Evolutionary conservation across 768 basidiomycete species (phyloP), one percentile per base, ranked within the genome.

Genomic region (Hydnum rufescens): DNA sequence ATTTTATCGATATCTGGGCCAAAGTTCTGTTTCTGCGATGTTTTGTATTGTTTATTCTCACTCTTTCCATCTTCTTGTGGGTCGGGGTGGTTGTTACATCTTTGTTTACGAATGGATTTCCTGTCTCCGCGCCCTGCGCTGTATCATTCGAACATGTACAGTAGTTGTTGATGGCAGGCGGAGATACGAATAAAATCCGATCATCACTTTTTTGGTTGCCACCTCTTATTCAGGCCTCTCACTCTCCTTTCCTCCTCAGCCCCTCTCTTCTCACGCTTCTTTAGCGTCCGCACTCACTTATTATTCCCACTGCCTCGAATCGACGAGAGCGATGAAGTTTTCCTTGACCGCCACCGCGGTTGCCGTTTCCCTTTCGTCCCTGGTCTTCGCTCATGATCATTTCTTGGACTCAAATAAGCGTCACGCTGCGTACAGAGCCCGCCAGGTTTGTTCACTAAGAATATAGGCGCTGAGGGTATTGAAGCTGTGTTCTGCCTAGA

Each of bases 151-250:
- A n/a, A n/a, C n/a, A n/a, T n/a, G n/a, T n/a, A n/a, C n/a, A n/a
- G n/a, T n/a, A n/a, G n/a, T n/a, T n/a, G n/a, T n/a, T n/a, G n/a
- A n/a, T n/a, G n/a, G n/a, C n/a, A n/a, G n/a, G n/a, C n/a, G n/a
- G n/a, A n/a, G n/a, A n/a, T n/a, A n/a, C n/a, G n/a, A n/a, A n/a
- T n/a, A n/a, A n/a, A n/a, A n/a, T n/a, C n/a, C n/a, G n/a, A n/a
- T n/a, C n/a, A n/a, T n/a, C n/a, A n/a, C n/a, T n/a, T n/a, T n/a
- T n/a, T n/a, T n/a, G n/a, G n/a, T n/a, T n/a, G n/a, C n/a, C n/a
- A n/a, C n/a, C n/a, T 70, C 34, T 53, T 62, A 42, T 19, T 44
- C 55, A 26, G 25, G 32, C 6, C 16, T 49, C 5, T n/a, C 48
- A 22, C 52, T 28, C 46, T n/a, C 46, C 25, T 47, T 28, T 47